A percentile compares a stretch with the other conserved stretches of the same genome.
These are phyloP conservation scores for Pseudodiploospora longispora DNA, from an alignment of 2,329 filamentous ascomycete species.

Conservation along the genomic window DNA sequence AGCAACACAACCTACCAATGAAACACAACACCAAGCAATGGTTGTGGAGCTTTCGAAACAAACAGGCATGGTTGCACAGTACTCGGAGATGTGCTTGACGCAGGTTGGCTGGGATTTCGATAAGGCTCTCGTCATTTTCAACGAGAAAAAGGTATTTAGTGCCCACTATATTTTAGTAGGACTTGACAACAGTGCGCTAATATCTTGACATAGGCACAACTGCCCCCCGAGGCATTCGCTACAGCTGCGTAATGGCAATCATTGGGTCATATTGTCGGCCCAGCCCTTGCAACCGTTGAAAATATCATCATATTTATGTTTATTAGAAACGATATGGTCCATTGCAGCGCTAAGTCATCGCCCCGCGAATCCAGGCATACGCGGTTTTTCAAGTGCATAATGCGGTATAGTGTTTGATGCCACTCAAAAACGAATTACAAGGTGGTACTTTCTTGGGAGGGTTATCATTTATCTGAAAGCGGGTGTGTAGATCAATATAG, in stretches of 20 bases:
- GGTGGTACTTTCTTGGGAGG: no score
- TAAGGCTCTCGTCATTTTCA: slow-evolving; percentile 66
- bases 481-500: no score
- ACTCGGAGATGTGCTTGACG: slow-evolving; percentile 71
- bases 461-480: no score
- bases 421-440: no score
- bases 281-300: no score
- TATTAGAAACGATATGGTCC: no score
- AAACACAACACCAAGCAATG: slow-evolving; percentile 53
- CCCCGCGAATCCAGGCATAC: no score
- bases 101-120: slow-evolving; percentile 76
- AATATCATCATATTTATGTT: no score
- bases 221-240: slow-evolving; percentile 21
- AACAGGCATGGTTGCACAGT: slow-evolving; percentile 73
- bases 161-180: not conserved
- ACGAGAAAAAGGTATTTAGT: slow-evolving; percentile 58
- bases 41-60: slow-evolving; percentile 66
- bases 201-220: slow-evolving; percentile 10
- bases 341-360: no score
- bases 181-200: not conserved
- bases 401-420: no score
- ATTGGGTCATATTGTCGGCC: no score
- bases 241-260: slow-evolving; percentile 3
- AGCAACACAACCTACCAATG: slow-evolving; percentile 10
- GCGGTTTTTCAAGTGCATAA: no score